Evolutionary conservation across 1,284 basidiomycete species (phyloP), one percentile per base, ranked within the genome.

Genomic region (Moesziomyces sp.): DNA sequence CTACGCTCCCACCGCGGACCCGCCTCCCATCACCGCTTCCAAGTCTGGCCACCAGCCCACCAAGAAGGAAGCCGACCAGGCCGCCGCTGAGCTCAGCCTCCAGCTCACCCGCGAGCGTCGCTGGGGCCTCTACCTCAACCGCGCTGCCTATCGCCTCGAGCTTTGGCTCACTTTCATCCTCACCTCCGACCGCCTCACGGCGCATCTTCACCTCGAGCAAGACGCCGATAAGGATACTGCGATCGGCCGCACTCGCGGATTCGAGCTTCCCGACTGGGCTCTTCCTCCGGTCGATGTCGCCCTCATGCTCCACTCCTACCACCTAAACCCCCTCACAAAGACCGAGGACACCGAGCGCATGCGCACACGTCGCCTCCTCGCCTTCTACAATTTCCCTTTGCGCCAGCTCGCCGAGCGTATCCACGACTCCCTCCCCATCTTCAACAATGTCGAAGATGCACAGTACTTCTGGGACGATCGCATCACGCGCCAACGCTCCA

Each of bases 231-330:
- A 5, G 23, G 18, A 24, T 43, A 13, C 11, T 13, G 30, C 30
- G 30, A 35, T 57, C 50, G 19, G 19, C 21, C 35, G 1, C 33
- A 51, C 16, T 42, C 50, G 8, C 45, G 59, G 28, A 19, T 52
- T 58, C 14, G 46, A 71, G 0, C 42, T 77, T 8, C 75, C 72
- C 3, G 57, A 63, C 26, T 53, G 60, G 33, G 53, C 63, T 1
- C 58, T 80, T 9, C 78, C 78, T 3, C 78, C 75, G 13, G 33
- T 80, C 52, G 77, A 80, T 38, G 77, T 80, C 6, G 61, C 62
- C 5, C 64, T 80, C 42, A 55, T 80, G 53, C 78, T 77, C 23
- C 78, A 78, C 33, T 46, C 66, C 10, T 79, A 76, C 24, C 58
- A 70, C 43, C 67, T 78, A 46, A 74, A 71, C n/a, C 75, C 72